A percentile compares a stretch with the other conserved stretches of the same genome.
Evolutionary conservation across 345 rosid genomes (phyloP).

Genomic region (Cardamine chenopodiifolia): DNA sequence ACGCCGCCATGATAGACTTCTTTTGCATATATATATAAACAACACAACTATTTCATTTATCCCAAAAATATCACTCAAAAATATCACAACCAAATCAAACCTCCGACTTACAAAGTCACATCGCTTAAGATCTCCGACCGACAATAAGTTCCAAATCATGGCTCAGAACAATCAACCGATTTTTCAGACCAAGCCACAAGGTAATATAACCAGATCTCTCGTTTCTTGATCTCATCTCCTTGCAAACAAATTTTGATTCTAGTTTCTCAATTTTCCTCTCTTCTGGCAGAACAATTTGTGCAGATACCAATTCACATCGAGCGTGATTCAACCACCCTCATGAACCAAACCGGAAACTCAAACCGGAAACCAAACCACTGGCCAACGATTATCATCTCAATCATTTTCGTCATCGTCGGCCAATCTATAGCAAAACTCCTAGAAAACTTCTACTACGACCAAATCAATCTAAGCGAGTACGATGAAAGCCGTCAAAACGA

Average conservation of each 20-base stretch:
- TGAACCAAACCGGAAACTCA: slow-evolving; percentile 27
- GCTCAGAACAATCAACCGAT: slow-evolving; percentile 35
- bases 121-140: slow-evolving; percentile 1
- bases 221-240: neutral
- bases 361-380: slow-evolving; percentile 44
- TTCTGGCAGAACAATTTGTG: slow-evolving; percentile 39
- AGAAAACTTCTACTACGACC: slow-evolving; percentile 39
- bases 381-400: slow-evolving; percentile 37
- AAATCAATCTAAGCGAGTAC: slow-evolving; percentile 32
- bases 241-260: neutral
- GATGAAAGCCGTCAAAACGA: slow-evolving; percentile 30
- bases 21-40: neutral
- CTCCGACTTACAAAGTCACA: slow-evolving; percentile 1
- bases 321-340: slow-evolving; percentile 27
- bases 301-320: slow-evolving; percentile 40
- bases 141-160: slow-evolving; percentile 25
- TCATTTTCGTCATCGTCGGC: slow-evolving; percentile 36
- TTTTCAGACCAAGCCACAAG: slow-evolving; percentile 36
- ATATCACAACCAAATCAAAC: neutral
- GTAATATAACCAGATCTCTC: slow-evolving; percentile 19
- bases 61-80: slow-evolving; percentile 8
- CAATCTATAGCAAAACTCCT: slow-evolving; percentile 38
- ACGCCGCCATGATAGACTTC: slow-evolving; percentile 31
- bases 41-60: slow-evolving; percentile 5
- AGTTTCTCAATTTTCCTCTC: neutral